These are phyloP conservation scores for Protomyces gravidus DNA, from an alignment of 1,139 yeast species.

Conservation along the genomic window DNA sequence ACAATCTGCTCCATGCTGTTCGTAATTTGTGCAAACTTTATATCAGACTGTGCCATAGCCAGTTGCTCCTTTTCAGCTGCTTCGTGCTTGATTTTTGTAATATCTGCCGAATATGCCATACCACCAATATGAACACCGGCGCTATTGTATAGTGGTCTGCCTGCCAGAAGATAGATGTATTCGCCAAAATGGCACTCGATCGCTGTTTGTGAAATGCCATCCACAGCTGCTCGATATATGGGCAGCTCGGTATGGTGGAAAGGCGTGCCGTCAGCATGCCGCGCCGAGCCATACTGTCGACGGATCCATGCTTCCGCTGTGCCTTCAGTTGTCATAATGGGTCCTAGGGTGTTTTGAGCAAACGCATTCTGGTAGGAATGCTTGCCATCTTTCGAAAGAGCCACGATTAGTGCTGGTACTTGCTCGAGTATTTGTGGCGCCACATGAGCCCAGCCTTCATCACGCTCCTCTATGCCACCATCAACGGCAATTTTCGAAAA, in stretches of 20 bases:
- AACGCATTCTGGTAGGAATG: slow-evolving; percentile 21
- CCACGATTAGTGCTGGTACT: slow-evolving; percentile 20
- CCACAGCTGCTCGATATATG: slow-evolving; percentile 8
- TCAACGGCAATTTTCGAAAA: background rate
- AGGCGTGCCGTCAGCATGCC: slow-evolving; percentile 5
- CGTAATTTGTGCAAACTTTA: slow-evolving; percentile 17
- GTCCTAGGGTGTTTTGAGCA: slow-evolving; percentile 12
- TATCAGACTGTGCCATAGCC: slow-evolving; percentile 16
- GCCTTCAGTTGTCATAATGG: slow-evolving; percentile 8
- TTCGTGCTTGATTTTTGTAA: slow-evolving; percentile 14
- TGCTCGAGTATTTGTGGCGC: slow-evolving; percentile 11
- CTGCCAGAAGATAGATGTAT: slow-evolving; percentile 12
- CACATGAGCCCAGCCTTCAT: slow-evolving; percentile 3
- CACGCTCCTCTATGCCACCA: slow-evolving; percentile 5
- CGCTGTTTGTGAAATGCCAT: background rate
- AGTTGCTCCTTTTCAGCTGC: slow-evolving; percentile 19
- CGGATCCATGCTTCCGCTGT: slow-evolving; percentile 10
- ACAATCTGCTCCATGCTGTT: slow-evolving; percentile 22
- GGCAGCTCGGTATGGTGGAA: slow-evolving; percentile 6
- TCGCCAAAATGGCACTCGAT: slow-evolving; percentile 22
- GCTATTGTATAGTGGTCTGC: slow-evolving; percentile 20
- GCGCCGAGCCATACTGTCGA: slow-evolving; percentile 16
- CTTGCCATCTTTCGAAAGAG: slow-evolving; percentile 17
- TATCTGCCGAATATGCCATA: slow-evolving; percentile 9
- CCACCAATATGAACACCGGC: slow-evolving; percentile 16